Conservation (phyloP, 495 filamentous ascomycete genomes). For the Podospora fimiseda region DNA sequence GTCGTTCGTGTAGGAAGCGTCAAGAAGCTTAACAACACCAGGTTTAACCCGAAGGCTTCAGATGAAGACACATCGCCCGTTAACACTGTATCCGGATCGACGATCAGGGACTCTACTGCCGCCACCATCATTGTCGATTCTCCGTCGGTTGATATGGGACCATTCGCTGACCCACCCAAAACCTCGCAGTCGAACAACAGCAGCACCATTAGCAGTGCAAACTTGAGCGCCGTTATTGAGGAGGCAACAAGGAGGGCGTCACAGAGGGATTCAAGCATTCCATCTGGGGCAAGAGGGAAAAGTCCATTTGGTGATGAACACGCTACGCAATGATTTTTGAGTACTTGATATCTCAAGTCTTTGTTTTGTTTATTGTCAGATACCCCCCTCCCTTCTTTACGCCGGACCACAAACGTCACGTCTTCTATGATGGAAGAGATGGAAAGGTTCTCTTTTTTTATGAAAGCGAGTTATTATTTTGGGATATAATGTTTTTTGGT, state of each 20-base stretch:
- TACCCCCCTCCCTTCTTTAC: neutral
- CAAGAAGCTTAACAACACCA: conserved; percentile 36
- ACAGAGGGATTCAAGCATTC: conserved; percentile 25
- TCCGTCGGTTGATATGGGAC: conserved; percentile 38
- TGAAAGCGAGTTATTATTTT: neutral
- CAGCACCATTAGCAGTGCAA: conserved; percentile 40
- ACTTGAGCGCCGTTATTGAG: conserved; percentile 49
- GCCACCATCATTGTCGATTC: conserved; percentile 4
- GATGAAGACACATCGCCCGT: conserved; percentile 23
- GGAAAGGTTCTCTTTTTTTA: neutral
- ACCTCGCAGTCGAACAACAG: conserved; percentile 28
- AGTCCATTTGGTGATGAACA: conserved; percentile 55
- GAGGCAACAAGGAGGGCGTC: conserved; percentile 41
- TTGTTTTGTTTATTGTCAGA: neutral
- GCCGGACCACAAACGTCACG: neutral
- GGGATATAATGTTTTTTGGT: neutral
- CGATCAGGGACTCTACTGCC: conserved; percentile 27
- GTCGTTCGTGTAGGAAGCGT: conserved; percentile 48
- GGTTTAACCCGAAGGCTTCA: conserved; percentile 5
- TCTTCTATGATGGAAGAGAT: neutral
- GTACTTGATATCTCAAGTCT: neutral
- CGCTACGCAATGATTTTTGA: conserved; percentile 27
- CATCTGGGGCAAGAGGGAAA: conserved; percentile 29
- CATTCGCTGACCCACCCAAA: conserved; percentile 52
- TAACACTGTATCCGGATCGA: conserved; percentile 16